Base-by-base conservation (phyloP, 768 basidiomycete genomes). In the Pleurotus citrinopileatus region DNA sequence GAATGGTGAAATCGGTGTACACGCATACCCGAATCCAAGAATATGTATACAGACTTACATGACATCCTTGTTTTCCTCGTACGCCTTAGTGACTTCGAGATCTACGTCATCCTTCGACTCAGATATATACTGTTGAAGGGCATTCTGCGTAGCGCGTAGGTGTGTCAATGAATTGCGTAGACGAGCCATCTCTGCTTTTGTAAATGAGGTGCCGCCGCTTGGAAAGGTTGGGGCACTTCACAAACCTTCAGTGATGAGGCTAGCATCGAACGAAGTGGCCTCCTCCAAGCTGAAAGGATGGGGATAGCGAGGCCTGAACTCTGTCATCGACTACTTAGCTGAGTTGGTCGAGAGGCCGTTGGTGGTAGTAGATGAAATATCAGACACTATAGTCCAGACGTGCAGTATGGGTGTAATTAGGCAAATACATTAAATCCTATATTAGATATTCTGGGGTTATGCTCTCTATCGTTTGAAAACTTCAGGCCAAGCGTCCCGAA, bases 261-360 rank as follows among this genome's bases (percentile, higher is more conserved):
- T 66, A 4, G 87, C 79, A 59, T 90, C 87, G 51, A 93, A 73
- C 15, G 68, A 70, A 26, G 80, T 69, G 0, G 87, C 90, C 60
- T 91, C 80, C 28, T 69, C 62, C 28, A 90, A 64, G 4, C 88
- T 82, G 67, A 92, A 94, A 1, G 91, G 91, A 59, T 94, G 91
- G 8, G 74, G 58, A 67, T 87, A 83, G 37, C 79, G 82, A 29
- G 88, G 86, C n/a, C n/a, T n/a, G n/a, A n/a, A n/a, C n/a, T n/a
- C n/a, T n/a, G n/a, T n/a, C n/a, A n/a, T n/a, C 19, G 12, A 13
- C 38, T 8, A n/a, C 6, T 13, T 20, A n/a, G 38, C 15, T 43
- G 59, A 71, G 67, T 83, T 89, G 40, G 87, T 84, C 86, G 89
- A 40, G 38, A 22, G 51, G 32, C 25, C 12, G 25, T 25, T 22